Percentiles rank a stretch among this genome's conserved stretches.
These are phyloP conservation scores for Arthrocladium fulminans DNA, from an alignment of 2,329 filamentous ascomycete genomes.

Conservation along the genomic window DNA sequence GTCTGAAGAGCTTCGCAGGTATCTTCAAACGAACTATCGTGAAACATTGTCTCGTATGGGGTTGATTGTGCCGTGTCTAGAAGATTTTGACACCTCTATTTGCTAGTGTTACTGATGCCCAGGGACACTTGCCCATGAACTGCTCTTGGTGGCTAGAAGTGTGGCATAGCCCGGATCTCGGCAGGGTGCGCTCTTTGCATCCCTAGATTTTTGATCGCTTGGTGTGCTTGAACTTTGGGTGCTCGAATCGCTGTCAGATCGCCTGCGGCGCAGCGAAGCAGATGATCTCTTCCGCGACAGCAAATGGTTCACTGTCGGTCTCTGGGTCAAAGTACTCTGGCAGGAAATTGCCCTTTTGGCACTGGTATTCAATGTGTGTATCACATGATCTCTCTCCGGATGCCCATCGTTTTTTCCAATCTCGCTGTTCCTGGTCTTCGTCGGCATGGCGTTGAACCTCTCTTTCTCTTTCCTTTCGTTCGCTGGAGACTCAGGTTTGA, in stretches of 20 bases:
- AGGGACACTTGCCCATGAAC: constrained; percentile 15
- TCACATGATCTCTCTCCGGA: not conserved
- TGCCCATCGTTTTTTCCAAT: too few relatives aligned
- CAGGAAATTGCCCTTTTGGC: not conserved
- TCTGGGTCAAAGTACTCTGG: not conserved
- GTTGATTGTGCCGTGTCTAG: constrained; percentile 5
- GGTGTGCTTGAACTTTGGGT: constrained; percentile 14
- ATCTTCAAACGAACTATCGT: constrained; percentile 28
- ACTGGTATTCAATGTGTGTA: not conserved
- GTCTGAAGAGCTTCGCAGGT: constrained; percentile 26
- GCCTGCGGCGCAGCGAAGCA: constrained; percentile 18
- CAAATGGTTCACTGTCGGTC: constrained; percentile 22
- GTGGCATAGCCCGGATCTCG: constrained; percentile 14
- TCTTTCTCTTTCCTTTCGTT: too few relatives aligned
- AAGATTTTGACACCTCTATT: not conserved
- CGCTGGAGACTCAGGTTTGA: too few relatives aligned
- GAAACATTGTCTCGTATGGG: constrained; percentile 25
- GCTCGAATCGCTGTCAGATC: constrained; percentile 17
- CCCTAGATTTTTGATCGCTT: constrained; percentile 21
- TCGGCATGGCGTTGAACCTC: too few relatives aligned
- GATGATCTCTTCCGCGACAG: constrained; percentile 24
- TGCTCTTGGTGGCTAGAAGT: constrained; percentile 18
- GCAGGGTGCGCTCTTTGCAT: constrained; percentile 18
- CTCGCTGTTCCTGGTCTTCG: too few relatives aligned
- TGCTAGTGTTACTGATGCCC: not conserved